Evolutionary conservation across 345 rosid species (phyloP).

Genomic region (Hypericum perforatum): DNA sequence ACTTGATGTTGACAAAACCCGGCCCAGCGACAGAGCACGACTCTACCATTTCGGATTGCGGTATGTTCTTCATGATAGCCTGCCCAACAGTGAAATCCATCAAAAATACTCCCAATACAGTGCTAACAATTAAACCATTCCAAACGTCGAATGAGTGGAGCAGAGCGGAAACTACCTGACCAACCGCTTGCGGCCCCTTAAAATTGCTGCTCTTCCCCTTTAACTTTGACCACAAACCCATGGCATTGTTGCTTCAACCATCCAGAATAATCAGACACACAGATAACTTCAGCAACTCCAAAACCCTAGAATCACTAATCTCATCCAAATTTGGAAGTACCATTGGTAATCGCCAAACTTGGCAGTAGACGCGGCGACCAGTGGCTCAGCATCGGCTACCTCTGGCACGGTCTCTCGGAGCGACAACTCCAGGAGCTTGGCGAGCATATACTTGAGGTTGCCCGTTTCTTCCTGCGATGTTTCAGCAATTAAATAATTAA

Average conservation of each 20-base stretch:
- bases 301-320: too few species aligned
- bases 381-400: constrained; percentile 55
- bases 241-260: constrained; percentile 71
- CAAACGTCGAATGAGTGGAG: neutral
- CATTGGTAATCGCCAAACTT: constrained; percentile 94
- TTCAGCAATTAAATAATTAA: too few species aligned
- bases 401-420: constrained; percentile 49
- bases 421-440: constrained; percentile 49
- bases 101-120: neutral
- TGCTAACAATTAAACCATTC: neutral
- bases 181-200: constrained; percentile 72
- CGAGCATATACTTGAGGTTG: constrained; percentile 48
- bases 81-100: constrained; percentile 19
- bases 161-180: constrained; percentile 44
- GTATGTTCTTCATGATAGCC: constrained; percentile 71
- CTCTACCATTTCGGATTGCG: constrained; percentile 70
- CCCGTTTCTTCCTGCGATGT: constrained; percentile 34
- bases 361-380: constrained; percentile 50
- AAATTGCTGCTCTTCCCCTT: constrained; percentile 59
- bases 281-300: too few species aligned
- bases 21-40: constrained; percentile 85
- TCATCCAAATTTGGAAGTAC: constrained; percentile 18
- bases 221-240: constrained; percentile 67
- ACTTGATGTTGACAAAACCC: constrained; percentile 73
- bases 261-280: too few species aligned